Evolutionary conservation across 768 basidiomycete species (phyloP), one percentile per base, ranked within the genome.

Genomic region (Xanthoconium stramineum): DNA sequence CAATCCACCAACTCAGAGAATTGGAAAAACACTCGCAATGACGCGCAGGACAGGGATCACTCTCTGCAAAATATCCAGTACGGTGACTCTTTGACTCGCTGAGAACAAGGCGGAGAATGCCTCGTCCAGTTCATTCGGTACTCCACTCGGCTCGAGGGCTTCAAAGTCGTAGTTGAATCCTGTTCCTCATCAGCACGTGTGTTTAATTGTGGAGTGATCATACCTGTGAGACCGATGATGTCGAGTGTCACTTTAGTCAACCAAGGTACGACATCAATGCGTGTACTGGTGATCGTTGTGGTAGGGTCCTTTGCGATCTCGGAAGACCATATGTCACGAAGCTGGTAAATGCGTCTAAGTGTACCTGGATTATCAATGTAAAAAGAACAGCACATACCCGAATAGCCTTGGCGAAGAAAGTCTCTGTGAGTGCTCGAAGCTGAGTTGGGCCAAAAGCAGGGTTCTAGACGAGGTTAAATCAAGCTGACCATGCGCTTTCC

Each of bases 371-470:
- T 29, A 35, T 33, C 15, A 24, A 38, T 5, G 14, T 4, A 51
- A 39, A 15, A 20, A 28, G 7, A 7, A 40, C 15, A n/a, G 14
- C 30, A 29, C 32, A 28, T 7, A 61, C 60, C 5, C 24, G 50
- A 13, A 28, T 14, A 33, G 85, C 71, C 65, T 85, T 87, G 3
- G 78, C 76, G 5, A 83, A 60, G 57, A 88, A 86, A 13, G 82
- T 80, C 14, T 75, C 75, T 0, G 83, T 83, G 13, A 86, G 63
- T 42, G 80, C 80, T 3, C 84, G 74, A 38, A 87, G 77, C 60
- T 86, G 84, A 1, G 77, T 69, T 3, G 77, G 75, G 2, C 85
- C 83, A 60, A 89, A 89, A 0, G 85, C 85, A 13, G 86, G 85
- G 58, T 87, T 88, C 85, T 77, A 42, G 10, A 36, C 14, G 13